These are phyloP conservation scores for Phaeosphaeria sp. DNA, from an alignment of 2,329 filamentous ascomycete species.

Conservation along the genomic window DNA sequence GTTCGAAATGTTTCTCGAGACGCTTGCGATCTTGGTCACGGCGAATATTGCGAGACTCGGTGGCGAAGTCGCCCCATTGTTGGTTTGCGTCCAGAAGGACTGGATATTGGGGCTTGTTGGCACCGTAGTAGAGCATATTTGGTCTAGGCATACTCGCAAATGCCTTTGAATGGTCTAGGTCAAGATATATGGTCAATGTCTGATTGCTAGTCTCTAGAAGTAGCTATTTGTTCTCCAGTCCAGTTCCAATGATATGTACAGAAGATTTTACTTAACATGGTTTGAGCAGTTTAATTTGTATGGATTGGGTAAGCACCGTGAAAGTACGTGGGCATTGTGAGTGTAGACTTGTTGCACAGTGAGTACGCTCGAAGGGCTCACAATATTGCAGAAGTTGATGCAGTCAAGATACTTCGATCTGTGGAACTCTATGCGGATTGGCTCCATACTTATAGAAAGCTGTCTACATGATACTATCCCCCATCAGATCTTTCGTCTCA, in stretches of 20 bases:
- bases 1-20: slow-evolving; percentile 9
- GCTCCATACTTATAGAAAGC: too few species aligned
- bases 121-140: not conserved
- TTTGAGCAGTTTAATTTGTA: not conserved
- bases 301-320: not conserved
- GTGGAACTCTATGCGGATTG: too few species aligned
- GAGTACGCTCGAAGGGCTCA: not conserved
- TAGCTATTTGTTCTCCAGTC: too few species aligned
- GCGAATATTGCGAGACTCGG: not conserved
- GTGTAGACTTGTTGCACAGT: too few species aligned
- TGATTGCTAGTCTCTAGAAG: too few species aligned
- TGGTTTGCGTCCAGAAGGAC: not conserved
- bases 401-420: too few species aligned
- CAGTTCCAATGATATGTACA: not conserved
- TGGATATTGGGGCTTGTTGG: not conserved
- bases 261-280: not conserved
- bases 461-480: too few species aligned
- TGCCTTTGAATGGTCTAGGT: too few species aligned
- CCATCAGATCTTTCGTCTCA: too few species aligned
- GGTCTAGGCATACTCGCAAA: not conserved
- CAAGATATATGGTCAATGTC: too few species aligned
- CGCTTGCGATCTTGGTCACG: slow-evolving; percentile 1
- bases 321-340: not conserved
- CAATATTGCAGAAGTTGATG: not conserved
- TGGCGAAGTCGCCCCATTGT: not conserved